phyloP scores from a whole-genome alignment of 2,329 filamentous ascomycete species.

The Lasiodiplodia sp. region DNA sequence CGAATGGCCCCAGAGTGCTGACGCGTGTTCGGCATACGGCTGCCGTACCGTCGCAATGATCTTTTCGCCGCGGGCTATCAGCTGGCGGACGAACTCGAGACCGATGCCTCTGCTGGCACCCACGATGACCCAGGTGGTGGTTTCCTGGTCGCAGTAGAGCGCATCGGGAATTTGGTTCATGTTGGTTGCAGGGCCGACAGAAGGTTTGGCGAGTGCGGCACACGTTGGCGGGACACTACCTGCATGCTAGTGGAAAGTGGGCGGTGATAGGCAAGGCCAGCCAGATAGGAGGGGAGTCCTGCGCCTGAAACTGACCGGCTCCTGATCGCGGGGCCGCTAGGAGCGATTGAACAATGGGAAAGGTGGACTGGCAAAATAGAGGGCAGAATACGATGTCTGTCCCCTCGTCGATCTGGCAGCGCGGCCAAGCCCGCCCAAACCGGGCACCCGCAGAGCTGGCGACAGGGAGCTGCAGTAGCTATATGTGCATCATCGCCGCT shows the following conservation, averaged over 20 bases:
- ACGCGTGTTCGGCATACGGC: constrained; percentile 48
- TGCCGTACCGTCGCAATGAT: constrained; percentile 62
- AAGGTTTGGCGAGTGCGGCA: constrained; percentile 14
- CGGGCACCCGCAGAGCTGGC: constrained; percentile 24
- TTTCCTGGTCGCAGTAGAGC: constrained; percentile 50
- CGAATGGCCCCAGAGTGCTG: constrained; percentile 50
- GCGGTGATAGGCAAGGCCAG: constrained; percentile 23
- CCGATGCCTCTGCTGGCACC: constrained; percentile 59
- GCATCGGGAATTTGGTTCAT: constrained; percentile 54
- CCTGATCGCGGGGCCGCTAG: background rate
- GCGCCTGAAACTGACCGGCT: background rate
- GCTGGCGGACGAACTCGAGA: constrained; percentile 60
- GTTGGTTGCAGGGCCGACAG: constrained; percentile 30
- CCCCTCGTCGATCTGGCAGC: constrained; percentile 20
- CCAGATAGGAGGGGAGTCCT: background rate
- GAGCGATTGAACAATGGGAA: background rate
- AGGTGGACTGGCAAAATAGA: constrained; percentile 15
- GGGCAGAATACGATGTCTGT: constrained; percentile 22
- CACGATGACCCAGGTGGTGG: constrained; percentile 55
- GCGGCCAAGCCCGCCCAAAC: constrained; percentile 22
- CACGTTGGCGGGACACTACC: constrained; percentile 25
- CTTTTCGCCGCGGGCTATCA: constrained; percentile 54
- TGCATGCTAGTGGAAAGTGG: constrained; percentile 28
- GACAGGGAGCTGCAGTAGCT: constrained; percentile 21
- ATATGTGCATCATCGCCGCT: constrained; percentile 25